Evolutionary conservation across 1,284 basidiomycete genomes (phyloP).

Genomic region (Vanrija sp.): DNA sequence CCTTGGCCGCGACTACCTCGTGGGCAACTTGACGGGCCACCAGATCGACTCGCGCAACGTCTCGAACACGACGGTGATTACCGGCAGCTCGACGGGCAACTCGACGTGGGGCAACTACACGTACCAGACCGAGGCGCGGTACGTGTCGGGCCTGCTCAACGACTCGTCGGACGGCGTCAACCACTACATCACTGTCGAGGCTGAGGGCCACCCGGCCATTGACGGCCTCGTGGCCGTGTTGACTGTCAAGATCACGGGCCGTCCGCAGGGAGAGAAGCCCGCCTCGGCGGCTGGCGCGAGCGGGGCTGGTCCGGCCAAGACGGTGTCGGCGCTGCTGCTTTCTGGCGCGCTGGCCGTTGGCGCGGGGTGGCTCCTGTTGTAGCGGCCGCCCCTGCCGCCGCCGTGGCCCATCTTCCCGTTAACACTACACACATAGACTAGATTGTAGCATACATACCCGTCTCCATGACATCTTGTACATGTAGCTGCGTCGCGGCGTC

Average conservation of each 20-base stretch:
- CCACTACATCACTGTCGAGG: constrained; percentile 62
- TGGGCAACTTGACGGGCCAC: constrained; percentile 62
- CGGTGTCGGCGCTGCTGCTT: too few species aligned
- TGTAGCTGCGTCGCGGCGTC: too few species aligned
- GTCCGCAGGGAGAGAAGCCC: too few species aligned
- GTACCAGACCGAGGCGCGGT: constrained; percentile 65
- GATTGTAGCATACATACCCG: too few species aligned
- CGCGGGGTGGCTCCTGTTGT: too few species aligned
- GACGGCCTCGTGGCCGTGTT: constrained; percentile 84
- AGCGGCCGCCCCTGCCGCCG: too few species aligned
- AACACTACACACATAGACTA: too few species aligned
- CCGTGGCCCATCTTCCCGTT: too few species aligned
- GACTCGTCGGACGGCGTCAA: constrained; percentile 74
- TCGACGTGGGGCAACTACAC: constrained; percentile 55
- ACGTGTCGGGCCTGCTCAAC: constrained; percentile 63
- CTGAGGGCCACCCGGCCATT: constrained; percentile 60
- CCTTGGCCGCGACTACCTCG: constrained; percentile 66
- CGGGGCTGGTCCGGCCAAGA: too few species aligned
- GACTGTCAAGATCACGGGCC: constrained; percentile 60
- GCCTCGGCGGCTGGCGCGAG: too few species aligned
- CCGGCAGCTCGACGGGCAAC: constrained; percentile 14
- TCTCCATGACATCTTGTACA: too few species aligned
- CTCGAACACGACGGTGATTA: constrained; percentile 54
- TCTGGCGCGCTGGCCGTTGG: too few species aligned
- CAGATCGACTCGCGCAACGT: constrained; percentile 57